A percentile compares a stretch with the other conserved stretches of the same genome.
These are phyloP conservation scores for Torulaspora microellipsoides DNA, from an alignment of 805 yeast species.

Conservation along the genomic window DNA sequence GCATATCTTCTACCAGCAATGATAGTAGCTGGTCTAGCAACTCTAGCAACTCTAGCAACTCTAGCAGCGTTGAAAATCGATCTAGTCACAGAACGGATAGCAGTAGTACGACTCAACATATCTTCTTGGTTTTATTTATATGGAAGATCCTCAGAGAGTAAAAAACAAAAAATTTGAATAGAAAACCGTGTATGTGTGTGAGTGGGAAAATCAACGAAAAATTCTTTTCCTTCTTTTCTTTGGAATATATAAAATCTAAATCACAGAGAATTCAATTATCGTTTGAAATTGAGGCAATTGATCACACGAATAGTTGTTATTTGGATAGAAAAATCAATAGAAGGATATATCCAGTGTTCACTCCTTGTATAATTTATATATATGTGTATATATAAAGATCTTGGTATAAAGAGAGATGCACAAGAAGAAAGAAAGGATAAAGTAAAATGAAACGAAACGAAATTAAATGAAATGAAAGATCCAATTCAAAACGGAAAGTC, in stretches of 20 bases:
- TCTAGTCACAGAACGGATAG: slow-evolving; percentile 80
- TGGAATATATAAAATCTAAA: slow-evolving; percentile 4
- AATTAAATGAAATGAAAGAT: not conserved
- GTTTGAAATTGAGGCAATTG: no score
- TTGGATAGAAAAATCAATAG: no score
- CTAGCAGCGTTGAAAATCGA: slow-evolving; percentile 43
- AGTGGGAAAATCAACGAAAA: no score
- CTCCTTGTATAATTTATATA: no score
- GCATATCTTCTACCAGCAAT: slow-evolving; percentile 82
- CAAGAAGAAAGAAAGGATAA: not conserved
- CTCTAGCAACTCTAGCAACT: slow-evolving; percentile 51
- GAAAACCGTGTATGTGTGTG: no score
- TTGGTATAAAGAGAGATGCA: no score
- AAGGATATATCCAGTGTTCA: no score
- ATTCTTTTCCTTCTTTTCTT: not conserved
- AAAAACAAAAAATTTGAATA: no score
- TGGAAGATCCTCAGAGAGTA: not conserved
- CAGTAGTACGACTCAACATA: slow-evolving; percentile 85
- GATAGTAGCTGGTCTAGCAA: slow-evolving; percentile 64
- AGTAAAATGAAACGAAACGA: not conserved
- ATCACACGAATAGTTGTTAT: no score
- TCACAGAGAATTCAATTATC: not conserved
- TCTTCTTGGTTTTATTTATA: slow-evolving; percentile 13
- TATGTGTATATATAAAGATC: no score
- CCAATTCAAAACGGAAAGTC: not conserved